Conservation (phyloP, 208 protist genomes). For the Wallacemonas sp. region DNA sequence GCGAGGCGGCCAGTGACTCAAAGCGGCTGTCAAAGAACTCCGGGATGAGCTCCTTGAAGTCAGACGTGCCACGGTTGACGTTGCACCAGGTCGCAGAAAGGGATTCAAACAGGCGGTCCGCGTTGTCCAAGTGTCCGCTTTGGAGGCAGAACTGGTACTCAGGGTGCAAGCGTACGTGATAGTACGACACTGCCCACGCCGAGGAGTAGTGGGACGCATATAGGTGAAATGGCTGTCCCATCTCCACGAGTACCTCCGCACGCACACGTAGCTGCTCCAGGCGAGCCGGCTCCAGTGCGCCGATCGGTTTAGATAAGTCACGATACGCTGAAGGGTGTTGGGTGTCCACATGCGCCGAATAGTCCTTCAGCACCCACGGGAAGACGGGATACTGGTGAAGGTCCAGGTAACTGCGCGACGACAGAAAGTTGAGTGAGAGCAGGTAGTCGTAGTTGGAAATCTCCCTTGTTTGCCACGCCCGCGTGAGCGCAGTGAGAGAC, state of each 20-base stretch:
- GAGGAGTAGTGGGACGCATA: slow-evolving; percentile 97
- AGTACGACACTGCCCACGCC: slow-evolving; percentile 94
- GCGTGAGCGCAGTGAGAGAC: slow-evolving; percentile 7
- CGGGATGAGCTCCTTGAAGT: slow-evolving; percentile 95
- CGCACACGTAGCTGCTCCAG: slow-evolving; percentile 59
- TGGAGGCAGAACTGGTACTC: slow-evolving; percentile 90
- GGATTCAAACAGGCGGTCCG: slow-evolving; percentile 92
- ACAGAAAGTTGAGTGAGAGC: slow-evolving; percentile 44
- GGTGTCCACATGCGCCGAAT: slow-evolving; percentile 69
- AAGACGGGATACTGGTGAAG: slow-evolving; percentile 91
- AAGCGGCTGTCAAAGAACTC: slow-evolving; percentile 80
- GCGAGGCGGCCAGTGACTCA: slow-evolving; percentile 27
- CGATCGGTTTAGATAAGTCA: slow-evolving; percentile 93
- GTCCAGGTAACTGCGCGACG: slow-evolving; percentile 42
- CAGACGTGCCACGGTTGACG: slow-evolving; percentile 40
- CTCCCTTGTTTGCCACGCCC: slow-evolving; percentile 29
- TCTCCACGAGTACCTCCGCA: slow-evolving; percentile 25
- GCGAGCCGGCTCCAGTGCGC: slow-evolving; percentile 74
- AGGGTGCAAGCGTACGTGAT: slow-evolving; percentile 82
- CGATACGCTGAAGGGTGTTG: slow-evolving; percentile 54
- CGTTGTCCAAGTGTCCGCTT: slow-evolving; percentile 87
- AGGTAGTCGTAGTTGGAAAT: slow-evolving; percentile 66
- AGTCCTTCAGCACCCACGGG: slow-evolving; percentile 93
- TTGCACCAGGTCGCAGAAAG: slow-evolving; percentile 81
- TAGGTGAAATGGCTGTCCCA: slow-evolving; percentile 52